Evolutionary conservation across 495 filamentous ascomycete genomes (phyloP).

Genomic region (Aspergillus incahuasiensis): DNA sequence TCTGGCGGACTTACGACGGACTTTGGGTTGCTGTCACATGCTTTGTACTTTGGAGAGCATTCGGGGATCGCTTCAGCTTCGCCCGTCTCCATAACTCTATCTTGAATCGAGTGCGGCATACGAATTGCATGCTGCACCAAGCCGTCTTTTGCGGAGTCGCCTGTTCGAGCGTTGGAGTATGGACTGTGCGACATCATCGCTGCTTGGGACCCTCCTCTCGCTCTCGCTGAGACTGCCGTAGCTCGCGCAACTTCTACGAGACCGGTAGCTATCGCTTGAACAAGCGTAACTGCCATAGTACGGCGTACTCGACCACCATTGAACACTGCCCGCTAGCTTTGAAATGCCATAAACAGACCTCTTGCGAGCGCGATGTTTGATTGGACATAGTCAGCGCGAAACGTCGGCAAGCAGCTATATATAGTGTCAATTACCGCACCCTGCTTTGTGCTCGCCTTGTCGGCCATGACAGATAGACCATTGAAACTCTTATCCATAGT

Average conservation of each 20-base stretch:
- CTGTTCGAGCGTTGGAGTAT: background rate
- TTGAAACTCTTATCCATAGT: background rate
- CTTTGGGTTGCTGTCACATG: slow-evolving; percentile 3
- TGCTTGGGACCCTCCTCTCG: background rate
- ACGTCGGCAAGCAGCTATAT: slow-evolving; percentile 12
- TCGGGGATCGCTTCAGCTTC: background rate
- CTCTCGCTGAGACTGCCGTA: background rate
- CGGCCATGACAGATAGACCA: background rate
- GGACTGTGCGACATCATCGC: background rate
- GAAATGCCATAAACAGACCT: background rate
- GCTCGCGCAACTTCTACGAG: background rate
- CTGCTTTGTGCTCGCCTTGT: background rate
- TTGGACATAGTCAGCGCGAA: background rate
- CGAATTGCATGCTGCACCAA: background rate
- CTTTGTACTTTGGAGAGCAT: slow-evolving; percentile 2
- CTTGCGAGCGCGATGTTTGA: background rate
- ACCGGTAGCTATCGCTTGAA: background rate
- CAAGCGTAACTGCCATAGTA: background rate
- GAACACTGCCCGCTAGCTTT: background rate
- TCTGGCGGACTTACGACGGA: background rate
- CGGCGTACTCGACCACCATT: background rate
- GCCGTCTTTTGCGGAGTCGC: background rate
- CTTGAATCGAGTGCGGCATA: background rate
- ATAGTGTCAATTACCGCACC: background rate
- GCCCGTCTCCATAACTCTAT: background rate